Base-by-base conservation (phyloP, 2,329 filamentous ascomycete genomes). In the Verruconis gallopava region DNA sequence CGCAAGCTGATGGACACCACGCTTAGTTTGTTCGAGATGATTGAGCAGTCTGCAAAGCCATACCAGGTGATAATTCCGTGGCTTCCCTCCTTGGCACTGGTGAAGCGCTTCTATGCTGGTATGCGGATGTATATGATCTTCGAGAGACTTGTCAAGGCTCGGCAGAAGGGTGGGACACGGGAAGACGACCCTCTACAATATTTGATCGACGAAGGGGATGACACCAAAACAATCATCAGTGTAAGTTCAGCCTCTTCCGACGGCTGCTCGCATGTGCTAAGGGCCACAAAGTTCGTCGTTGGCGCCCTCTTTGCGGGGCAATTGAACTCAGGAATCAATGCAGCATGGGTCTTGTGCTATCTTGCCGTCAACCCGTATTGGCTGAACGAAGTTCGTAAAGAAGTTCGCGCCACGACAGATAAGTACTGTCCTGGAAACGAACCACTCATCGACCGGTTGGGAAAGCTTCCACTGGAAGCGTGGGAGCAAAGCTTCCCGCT, bases 401-500 rank as follows among this genome's bases (percentile, higher is more conserved):
- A 77, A 53, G 60, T 77, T 13, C 59, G 67, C 38, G 49, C 47
- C 3, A 64, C 60, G 4, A 58, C 72, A 1, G 53, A 57, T 38
- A 65, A 60, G 48, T 60, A 75, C 51, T 50, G 55, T 2, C 50
- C 63, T 43, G 44, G 48, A 1, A 49, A 52, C n/a, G 47, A 54
- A 3, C 52, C 63, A 2, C 51, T 65, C 4, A 52, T 52, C 20
- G 51, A 60, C 1, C 56, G 60, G 15, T 53, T 77, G 1, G 54
- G 59, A 25, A 51, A 57, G 2, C 55, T 77, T 0, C 61, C 63
- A 0, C 51, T 73, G 20, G 68, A 73, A 12, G 67, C 65, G 0
- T 77, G 72, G 72, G 72, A 77, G 50, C 40, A 53, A 11, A 67
- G 71, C 14, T 75, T 77, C 45, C 69, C 71, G 0, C 45, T 64